Evolutionary conservation across 331 rosid genomes (phyloP).

Genomic region (Quercus tomentella): DNA sequence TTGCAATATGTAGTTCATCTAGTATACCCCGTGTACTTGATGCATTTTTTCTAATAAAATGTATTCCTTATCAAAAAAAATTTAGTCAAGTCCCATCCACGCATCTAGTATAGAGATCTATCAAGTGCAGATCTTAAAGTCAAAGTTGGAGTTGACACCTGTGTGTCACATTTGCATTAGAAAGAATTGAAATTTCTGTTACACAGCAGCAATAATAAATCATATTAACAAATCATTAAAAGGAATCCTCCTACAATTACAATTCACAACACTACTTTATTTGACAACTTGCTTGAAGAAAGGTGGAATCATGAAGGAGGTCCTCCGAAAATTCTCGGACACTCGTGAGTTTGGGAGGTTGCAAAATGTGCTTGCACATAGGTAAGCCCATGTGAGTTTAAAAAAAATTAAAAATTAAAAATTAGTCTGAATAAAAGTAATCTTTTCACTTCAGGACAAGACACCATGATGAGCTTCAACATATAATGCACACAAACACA

Average conservation of each 20-base stretch:
- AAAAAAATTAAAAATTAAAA: too few species aligned
- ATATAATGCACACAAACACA: not conserved
- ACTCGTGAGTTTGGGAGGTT: not conserved
- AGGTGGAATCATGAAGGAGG: not conserved
- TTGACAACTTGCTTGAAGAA: not conserved
- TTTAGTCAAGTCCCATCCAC: not conserved
- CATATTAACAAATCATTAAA: not conserved
- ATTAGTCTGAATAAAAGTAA: not conserved
- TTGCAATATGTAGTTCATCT: too few species aligned
- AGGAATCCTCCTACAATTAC: not conserved
- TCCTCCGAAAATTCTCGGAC: not conserved
- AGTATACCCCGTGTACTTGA: too few species aligned
- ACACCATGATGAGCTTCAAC: not conserved
- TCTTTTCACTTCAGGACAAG: not conserved
- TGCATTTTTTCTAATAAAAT: too few species aligned
- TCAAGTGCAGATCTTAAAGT: not conserved
- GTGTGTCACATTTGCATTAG: not conserved
- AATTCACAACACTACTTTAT: not conserved
- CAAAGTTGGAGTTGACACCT: too few species aligned
- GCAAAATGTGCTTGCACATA: not conserved
- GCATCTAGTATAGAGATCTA: not conserved
- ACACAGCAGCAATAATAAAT: not conserved
- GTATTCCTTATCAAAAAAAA: too few species aligned
- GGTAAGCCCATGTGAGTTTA: not conserved
- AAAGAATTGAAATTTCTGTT: not conserved